Evolutionary conservation across 1,284 basidiomycete genomes (phyloP).

Genomic region (Tilletia indica): DNA sequence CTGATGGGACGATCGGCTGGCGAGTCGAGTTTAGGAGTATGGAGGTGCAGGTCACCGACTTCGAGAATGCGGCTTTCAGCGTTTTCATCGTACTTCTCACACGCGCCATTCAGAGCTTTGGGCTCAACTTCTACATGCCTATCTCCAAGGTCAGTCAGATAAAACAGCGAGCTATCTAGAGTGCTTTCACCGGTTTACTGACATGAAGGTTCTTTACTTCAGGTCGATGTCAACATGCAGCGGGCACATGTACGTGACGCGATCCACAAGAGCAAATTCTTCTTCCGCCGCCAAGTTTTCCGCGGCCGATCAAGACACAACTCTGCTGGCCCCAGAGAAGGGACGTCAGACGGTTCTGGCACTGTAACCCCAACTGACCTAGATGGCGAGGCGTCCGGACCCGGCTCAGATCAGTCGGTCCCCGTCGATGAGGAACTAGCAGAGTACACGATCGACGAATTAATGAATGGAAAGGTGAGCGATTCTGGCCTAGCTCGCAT

Average conservation of each 20-base stretch:
- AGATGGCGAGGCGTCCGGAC: too few species aligned
- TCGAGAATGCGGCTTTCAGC: slow-evolving; percentile 95
- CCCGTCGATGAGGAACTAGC: slow-evolving; percentile 75
- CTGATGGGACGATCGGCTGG: slow-evolving; percentile 90
- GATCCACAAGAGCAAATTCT: slow-evolving; percentile 72
- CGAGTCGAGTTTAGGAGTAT: slow-evolving; percentile 96
- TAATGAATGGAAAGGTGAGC: slow-evolving; percentile 78
- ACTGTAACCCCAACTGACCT: slow-evolving; percentile 19
- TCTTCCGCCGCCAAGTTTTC: slow-evolving; percentile 83
- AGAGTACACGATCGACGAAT: slow-evolving; percentile 87
- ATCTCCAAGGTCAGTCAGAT: slow-evolving; percentile 75
- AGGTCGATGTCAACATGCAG: slow-evolving; percentile 97
- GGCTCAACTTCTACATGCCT: slow-evolving; percentile 92
- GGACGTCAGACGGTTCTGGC: not conserved
- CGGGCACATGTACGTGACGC: slow-evolving; percentile 84
- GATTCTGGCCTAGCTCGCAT: not conserved
- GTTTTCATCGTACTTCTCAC: slow-evolving; percentile 92
- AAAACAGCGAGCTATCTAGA: too few species aligned
- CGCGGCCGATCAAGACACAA: slow-evolving; percentile 58
- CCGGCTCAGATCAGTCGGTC: slow-evolving; percentile 14
- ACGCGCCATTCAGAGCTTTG: slow-evolving; percentile 84
- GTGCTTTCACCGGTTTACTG: too few species aligned
- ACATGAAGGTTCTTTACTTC: not conserved
- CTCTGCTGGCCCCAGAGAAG: slow-evolving; percentile 31
- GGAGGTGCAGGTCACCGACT: slow-evolving; percentile 99